A percentile compares a stretch with the other conserved stretches of the same genome.
phyloP scores from a whole-genome alignment of 2,329 filamentous ascomycete genomes.

The Apiospora koreana region DNA sequence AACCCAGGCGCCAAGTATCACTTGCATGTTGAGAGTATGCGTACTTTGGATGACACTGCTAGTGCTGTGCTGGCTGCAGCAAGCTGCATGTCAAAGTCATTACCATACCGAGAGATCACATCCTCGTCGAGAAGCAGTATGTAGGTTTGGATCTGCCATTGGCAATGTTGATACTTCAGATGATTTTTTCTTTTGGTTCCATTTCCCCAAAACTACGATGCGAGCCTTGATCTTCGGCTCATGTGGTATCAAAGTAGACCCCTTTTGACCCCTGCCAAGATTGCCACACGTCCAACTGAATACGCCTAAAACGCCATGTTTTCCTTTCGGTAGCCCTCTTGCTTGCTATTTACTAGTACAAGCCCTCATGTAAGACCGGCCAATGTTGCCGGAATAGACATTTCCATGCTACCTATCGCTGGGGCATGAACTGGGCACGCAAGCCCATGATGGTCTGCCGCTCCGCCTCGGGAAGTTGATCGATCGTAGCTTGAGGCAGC shows the following conservation, averaged over 20 bases:
- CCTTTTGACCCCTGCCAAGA: constrained; percentile 5
- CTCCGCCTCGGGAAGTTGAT: constrained; percentile 74
- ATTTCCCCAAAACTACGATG: neutral
- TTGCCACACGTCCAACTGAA: constrained; percentile 2
- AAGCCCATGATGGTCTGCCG: constrained; percentile 78
- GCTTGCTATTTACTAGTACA: neutral
- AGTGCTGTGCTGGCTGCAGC: neutral
- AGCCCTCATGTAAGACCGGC: neutral
- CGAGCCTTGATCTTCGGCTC: neutral
- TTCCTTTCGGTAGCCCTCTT: neutral
- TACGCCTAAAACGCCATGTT: constrained; percentile 5
- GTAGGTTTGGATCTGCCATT: neutral
- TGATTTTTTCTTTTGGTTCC: neutral
- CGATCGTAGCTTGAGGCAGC: constrained; percentile 78
- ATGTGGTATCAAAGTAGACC: neutral
- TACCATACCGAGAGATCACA: neutral
- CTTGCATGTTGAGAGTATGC: neutral
- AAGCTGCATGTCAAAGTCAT: neutral
- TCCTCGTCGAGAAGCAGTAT: neutral
- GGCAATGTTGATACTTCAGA: neutral
- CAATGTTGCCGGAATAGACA: neutral
- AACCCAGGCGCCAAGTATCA: neutral
- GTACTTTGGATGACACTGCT: too few relatives aligned
- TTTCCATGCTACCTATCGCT: neutral
- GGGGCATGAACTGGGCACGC: constrained; percentile 56